A percentile compares a stretch with the other conserved stretches of the same genome.
Evolutionary conservation across 768 basidiomycete species (phyloP).

Genomic region (Boletus vinaceobasis): DNA sequence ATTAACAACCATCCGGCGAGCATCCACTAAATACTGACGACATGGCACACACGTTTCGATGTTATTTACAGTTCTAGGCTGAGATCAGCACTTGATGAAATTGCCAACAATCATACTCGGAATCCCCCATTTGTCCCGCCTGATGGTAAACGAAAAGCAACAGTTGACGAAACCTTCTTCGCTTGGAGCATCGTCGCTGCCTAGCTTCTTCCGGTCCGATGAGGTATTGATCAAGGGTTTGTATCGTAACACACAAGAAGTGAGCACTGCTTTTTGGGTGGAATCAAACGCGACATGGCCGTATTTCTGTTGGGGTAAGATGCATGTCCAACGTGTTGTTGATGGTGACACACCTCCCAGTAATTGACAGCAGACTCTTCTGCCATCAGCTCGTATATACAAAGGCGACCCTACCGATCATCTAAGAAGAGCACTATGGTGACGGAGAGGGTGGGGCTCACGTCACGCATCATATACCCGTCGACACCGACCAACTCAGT

Average conservation of each 20-base stretch:
- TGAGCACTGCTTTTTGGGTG: slow-evolving; percentile 89
- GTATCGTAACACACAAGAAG: slow-evolving; percentile 82
- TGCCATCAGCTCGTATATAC: slow-evolving; percentile 98
- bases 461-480: slow-evolving; percentile 84
- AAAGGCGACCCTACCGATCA: slow-evolving; percentile 67
- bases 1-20: slow-evolving; percentile 9
- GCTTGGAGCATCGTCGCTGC: slow-evolving; percentile 29
- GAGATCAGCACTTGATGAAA: slow-evolving; percentile 64
- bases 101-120: slow-evolving; percentile 91
- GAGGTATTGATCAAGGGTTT: slow-evolving; percentile 58
- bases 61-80: background rate
- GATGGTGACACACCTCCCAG: slow-evolving; percentile 70
- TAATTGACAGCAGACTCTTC: slow-evolving; percentile 96
- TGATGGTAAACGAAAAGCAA: slow-evolving; percentile 89
- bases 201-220: slow-evolving; percentile 29
- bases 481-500: slow-evolving; percentile 87
- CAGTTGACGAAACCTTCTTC: slow-evolving; percentile 82
- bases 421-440: background rate
- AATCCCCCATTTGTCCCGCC: slow-evolving; percentile 81
- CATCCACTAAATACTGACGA: slow-evolving; percentile 6
- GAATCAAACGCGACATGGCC: slow-evolving; percentile 90
- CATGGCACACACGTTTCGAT: background rate
- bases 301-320: slow-evolving; percentile 67
- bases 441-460: slow-evolving; percentile 32
- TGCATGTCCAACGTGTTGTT: background rate